Evolutionary conservation across 2,329 filamentous ascomycete species (phyloP), one percentile per base, ranked within the genome.

Genomic region (Pleoardoris graminearum): DNA sequence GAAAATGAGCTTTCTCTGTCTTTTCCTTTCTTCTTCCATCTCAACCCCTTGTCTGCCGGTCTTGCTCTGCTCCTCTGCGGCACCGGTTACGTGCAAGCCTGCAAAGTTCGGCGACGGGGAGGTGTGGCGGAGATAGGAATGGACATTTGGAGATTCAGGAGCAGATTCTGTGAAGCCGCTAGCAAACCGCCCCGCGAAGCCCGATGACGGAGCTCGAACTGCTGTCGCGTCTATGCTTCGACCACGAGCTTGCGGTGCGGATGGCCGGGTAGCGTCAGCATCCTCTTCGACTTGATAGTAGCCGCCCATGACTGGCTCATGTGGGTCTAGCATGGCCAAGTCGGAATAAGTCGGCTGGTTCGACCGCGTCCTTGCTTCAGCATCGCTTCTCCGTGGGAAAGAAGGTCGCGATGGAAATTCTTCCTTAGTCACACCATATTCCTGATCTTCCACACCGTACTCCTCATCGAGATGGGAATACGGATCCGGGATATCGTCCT

Each of bases 381-480:
- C n/a, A n/a, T n/a, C n/a, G n/a, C n/a, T n/a, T n/a, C n/a, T n/a
- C n/a, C n/a, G n/a, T n/a, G n/a, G 59, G 22, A 53, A 53, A 3
- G 51, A 30, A 2, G 48, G 50, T 2, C 59, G 54, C 61, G 19
- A 62, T 58, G 7, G 59, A 53, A 14, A 54, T 47, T 11, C 57
- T 1, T 51, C 50, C 44, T 56, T 17, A 50, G 25, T 57, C 14
- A 56, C 54, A 11, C 55, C 54, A 4, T 61, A 55, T n/a, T 57
- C 43, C 6, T 59, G 51, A 5, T 52, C 27, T 10, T 32, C 41
- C 47, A 12, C 58, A 1, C 54, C 49, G 47, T 65, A 65, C 10
- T 67, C 66, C 11, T 69, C 67, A 41, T 73, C 70, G 0, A 71
- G 41, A 42, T 68, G 61, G 5, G 63, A 54, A 44, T 73, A 72